Evolutionary conservation across 208 protist genomes (phyloP).

Genomic region (Leishmania tarentolae): DNA sequence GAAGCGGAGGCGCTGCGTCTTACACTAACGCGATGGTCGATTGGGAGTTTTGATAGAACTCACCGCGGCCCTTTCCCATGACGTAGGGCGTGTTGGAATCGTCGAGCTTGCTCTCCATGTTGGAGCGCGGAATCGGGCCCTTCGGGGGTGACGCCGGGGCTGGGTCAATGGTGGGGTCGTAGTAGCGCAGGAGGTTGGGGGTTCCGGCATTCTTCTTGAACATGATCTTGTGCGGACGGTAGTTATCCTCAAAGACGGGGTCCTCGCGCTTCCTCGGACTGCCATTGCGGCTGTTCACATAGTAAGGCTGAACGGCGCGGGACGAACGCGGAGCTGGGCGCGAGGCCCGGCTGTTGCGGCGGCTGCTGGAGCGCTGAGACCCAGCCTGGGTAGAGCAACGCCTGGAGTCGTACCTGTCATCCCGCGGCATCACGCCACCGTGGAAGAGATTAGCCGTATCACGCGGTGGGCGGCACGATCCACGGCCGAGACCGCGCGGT

Average conservation of each 20-base stretch:
- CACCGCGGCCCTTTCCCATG: constrained; percentile 19
- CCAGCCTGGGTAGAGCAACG: background rate
- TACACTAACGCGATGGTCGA: constrained; percentile 16
- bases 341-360: background rate
- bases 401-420: background rate
- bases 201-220: constrained; percentile 29
- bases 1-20: background rate
- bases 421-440: constrained; percentile 11
- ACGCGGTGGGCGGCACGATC: constrained; percentile 46
- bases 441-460: constrained; percentile 51
- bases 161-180: constrained; percentile 59
- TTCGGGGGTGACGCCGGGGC: constrained; percentile 20
- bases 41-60: constrained; percentile 15
- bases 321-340: background rate
- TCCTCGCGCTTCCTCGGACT: constrained; percentile 18
- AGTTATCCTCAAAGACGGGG: constrained; percentile 18
- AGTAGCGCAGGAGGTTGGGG: constrained; percentile 58
- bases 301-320: constrained; percentile 7
- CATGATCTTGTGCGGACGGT: constrained; percentile 18
- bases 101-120: constrained; percentile 37
- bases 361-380: background rate
- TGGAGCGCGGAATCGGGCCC: constrained; percentile 34
- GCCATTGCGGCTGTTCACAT: background rate
- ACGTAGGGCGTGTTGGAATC: constrained; percentile 13
- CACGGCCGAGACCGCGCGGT: constrained; percentile 37